These are phyloP conservation scores for Nannochloris sp. DNA, from an alignment of 139 green algal genomes.

Conservation along the genomic window DNA sequence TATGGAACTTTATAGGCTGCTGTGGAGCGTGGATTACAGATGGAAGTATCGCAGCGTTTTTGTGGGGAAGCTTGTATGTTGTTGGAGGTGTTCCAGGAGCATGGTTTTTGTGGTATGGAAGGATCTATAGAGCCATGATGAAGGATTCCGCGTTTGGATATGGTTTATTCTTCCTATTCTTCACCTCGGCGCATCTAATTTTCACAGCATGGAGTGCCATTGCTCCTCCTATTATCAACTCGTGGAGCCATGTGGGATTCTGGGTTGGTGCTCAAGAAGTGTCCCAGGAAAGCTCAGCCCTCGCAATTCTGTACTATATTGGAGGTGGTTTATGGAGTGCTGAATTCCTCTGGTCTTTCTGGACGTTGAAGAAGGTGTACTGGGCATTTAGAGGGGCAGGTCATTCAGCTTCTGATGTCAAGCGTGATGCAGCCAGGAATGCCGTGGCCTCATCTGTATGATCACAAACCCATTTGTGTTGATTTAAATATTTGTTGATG, in stretches of 20 bases:
- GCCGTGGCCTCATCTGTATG: constrained; percentile 10
- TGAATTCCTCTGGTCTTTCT: constrained; percentile 37
- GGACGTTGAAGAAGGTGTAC: constrained; percentile 34
- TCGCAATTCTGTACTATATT: constrained; percentile 47
- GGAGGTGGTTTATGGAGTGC: constrained; percentile 35
- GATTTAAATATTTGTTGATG: neutral
- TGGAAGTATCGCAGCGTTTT: constrained; percentile 20
- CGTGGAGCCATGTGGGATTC: constrained; percentile 33
- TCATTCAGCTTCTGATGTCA: constrained; percentile 13
- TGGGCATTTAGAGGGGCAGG: constrained; percentile 34
- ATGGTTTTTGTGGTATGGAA: constrained; percentile 44
- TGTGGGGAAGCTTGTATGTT: constrained; percentile 35
- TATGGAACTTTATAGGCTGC: constrained; percentile 36
- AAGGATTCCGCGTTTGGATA: constrained; percentile 44
- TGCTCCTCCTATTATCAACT: constrained; percentile 22
- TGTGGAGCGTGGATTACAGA: constrained; percentile 21
- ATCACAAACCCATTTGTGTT: neutral
- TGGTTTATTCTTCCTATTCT: constrained; percentile 34
- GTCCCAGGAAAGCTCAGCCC: constrained; percentile 24
- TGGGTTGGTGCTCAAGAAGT: constrained; percentile 20
- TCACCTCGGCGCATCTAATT: constrained; percentile 33
- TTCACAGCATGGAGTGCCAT: constrained; percentile 47
- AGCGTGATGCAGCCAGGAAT: constrained; percentile 16
- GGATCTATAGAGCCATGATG: constrained; percentile 47
- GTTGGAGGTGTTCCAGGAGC: constrained; percentile 34